Conservation (phyloP, 2,329 filamentous ascomycete genomes). For the Aspergillus pseudoterreus region DNA sequence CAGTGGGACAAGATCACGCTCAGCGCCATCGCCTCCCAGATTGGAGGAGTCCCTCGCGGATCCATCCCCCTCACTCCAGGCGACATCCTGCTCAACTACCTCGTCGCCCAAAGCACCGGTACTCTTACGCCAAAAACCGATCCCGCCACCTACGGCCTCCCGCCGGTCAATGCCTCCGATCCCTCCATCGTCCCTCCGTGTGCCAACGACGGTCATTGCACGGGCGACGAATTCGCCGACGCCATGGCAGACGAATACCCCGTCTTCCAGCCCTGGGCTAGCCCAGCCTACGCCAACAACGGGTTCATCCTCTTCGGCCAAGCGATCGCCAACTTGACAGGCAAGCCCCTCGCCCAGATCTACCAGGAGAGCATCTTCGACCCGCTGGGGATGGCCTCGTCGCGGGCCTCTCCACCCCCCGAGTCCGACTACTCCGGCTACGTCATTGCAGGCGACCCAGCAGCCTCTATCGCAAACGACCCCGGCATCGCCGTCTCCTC, state of each 20-base stretch:
- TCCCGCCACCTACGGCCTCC: conserved; percentile 25
- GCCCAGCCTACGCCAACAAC: conserved; percentile 50
- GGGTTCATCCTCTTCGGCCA: conserved; percentile 39
- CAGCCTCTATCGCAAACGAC: background rate
- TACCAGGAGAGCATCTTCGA: conserved; percentile 41
- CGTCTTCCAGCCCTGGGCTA: conserved; percentile 42
- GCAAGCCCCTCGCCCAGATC: conserved; percentile 38
- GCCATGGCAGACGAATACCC: conserved; percentile 23
- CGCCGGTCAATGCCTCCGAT: conserved; percentile 25
- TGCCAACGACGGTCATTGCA: background rate
- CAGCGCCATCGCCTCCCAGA: conserved; percentile 44
- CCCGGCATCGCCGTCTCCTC: conserved; percentile 13
- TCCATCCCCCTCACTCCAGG: background rate
- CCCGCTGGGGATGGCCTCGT: conserved; percentile 42
- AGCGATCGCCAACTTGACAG: conserved; percentile 45
- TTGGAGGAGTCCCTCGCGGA: conserved; percentile 39
- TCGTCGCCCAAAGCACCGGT: conserved; percentile 21
- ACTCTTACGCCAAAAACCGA: background rate
- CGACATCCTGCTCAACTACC: background rate
- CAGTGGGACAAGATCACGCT: conserved; percentile 50
- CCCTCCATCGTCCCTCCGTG: conserved; percentile 9
- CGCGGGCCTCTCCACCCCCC: conserved; percentile 32
- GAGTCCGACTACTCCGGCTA: conserved; percentile 11
- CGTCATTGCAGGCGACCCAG: conserved; percentile 14
- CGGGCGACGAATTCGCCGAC: background rate